These are phyloP conservation scores for Brettanomyces custersianus DNA, from an alignment of 805 yeast genomes.

Conservation along the genomic window DNA sequence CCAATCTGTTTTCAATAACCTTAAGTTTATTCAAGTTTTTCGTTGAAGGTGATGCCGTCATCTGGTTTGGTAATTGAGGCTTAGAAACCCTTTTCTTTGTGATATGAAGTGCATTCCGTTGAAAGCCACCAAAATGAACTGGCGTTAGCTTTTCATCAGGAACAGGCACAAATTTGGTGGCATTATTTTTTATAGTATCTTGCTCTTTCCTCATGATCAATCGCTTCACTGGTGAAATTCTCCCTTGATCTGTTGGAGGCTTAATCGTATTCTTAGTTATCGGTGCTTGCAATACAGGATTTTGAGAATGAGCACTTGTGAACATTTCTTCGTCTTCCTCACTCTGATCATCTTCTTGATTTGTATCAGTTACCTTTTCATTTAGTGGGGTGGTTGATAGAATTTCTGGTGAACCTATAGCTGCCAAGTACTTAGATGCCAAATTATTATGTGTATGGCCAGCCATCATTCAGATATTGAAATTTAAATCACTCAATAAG, in stretches of 20 bases:
- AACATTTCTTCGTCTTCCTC: background rate
- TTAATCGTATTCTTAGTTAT: background rate
- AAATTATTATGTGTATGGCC: too few species aligned
- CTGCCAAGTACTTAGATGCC: constrained; percentile 23
- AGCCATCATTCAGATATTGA: too few species aligned
- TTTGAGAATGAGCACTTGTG: background rate
- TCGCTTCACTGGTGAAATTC: constrained; percentile 24
- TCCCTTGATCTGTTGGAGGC: background rate
- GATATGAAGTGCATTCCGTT: background rate
- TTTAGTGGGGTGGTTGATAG: constrained; percentile 12
- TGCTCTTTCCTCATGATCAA: constrained; percentile 25
- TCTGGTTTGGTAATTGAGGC: constrained; percentile 21
- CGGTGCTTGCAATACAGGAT: too few species aligned
- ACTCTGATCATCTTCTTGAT: background rate
- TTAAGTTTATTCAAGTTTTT: constrained; percentile 25
- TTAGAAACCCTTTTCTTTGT: constrained; percentile 5
- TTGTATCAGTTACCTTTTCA: background rate
- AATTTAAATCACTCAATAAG: too few species aligned
- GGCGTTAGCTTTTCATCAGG: constrained; percentile 15
- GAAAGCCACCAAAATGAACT: constrained; percentile 11
- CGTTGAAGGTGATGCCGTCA: constrained; percentile 28
- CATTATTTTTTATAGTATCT: constrained; percentile 20
- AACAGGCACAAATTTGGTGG: constrained; percentile 16
- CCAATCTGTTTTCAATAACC: constrained; percentile 21
- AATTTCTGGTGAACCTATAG: constrained; percentile 17